A percentile compares a stretch with the other conserved stretches of the same genome.
phyloP scores from a whole-genome alignment of 2,329 filamentous ascomycete genomes.

The Chaetomium sp. region DNA sequence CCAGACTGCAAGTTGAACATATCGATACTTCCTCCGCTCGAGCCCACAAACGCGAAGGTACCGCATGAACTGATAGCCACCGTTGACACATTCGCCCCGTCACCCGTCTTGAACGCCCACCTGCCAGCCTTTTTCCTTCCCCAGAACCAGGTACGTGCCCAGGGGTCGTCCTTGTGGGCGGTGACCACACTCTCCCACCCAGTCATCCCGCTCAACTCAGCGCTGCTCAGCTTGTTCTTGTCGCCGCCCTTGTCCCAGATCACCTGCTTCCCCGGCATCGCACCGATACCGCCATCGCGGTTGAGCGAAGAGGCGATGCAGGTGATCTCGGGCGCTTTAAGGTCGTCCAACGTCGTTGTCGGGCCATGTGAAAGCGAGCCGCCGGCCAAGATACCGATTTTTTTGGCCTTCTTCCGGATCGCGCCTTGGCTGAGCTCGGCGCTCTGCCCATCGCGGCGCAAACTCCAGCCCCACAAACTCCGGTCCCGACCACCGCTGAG shows the following conservation, averaged over 20 bases:
- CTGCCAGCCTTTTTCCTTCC: conserved; percentile 85
- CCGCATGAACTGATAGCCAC: conserved; percentile 88
- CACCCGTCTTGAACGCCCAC: conserved; percentile 85
- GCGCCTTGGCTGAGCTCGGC: conserved; percentile 88
- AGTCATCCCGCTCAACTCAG: conserved; percentile 68
- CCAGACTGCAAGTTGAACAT: conserved; percentile 98
- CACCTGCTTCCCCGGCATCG: conserved; percentile 67
- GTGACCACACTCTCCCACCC: conserved; percentile 98
- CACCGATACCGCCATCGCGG: conserved; percentile 87
- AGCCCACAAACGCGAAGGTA: conserved; percentile 87
- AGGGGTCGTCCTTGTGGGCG: conserved; percentile 77
- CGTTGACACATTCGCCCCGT: conserved; percentile 74
- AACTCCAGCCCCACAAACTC: conserved; percentile 93
- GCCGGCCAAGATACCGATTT: conserved; percentile 63
- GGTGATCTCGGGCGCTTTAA: conserved; percentile 89
- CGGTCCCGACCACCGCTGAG: conserved; percentile 83
- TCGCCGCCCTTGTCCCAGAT: conserved; percentile 76
- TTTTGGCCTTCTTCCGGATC: conserved; percentile 82
- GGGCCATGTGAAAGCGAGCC: conserved; percentile 52
- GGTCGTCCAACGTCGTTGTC: conserved; percentile 59
- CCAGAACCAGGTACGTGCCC: conserved; percentile 96
- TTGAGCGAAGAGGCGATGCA: conserved; percentile 89
- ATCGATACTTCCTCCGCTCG: conserved; percentile 73
- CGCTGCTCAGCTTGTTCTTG: conserved; percentile 57
- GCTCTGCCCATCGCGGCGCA: conserved; percentile 90